Percentiles rank a stretch among this genome's conserved stretches.
Evolutionary conservation across 2,329 filamentous ascomycete genomes (phyloP).

Genomic region (Taxawa tesnikishii): DNA sequence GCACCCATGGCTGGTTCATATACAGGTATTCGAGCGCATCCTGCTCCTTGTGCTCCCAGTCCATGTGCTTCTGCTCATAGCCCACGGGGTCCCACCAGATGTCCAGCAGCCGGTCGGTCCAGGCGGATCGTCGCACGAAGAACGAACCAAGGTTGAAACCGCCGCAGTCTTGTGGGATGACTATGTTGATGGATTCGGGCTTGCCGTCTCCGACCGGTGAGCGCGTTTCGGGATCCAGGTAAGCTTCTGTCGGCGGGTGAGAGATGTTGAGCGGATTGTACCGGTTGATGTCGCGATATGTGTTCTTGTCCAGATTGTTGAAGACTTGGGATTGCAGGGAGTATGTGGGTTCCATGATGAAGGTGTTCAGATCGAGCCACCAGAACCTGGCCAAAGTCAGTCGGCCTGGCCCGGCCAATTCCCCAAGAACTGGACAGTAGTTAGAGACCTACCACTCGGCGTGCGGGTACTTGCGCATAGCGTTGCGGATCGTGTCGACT

Average conservation of each 20-base stretch:
- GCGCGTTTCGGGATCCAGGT: constrained; percentile 62
- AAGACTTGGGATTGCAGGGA: constrained; percentile 88
- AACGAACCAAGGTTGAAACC: constrained; percentile 97
- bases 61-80: constrained; percentile 98
- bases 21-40: constrained; percentile 91
- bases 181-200: constrained; percentile 66
- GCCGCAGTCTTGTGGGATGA: constrained; percentile 85
- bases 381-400: constrained; percentile 63
- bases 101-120: constrained; percentile 85
- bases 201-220: constrained; percentile 69
- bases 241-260: constrained; percentile 57
- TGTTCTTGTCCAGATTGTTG: constrained; percentile 57
- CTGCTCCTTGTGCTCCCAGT: constrained; percentile 98
- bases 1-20: constrained; percentile 80
- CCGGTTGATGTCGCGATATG: constrained; percentile 90
- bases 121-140: constrained; percentile 72
- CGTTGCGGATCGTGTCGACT: constrained; percentile 81
- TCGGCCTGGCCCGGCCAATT: neutral
- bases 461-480: constrained; percentile 84
- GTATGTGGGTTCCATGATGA: constrained; percentile 90
- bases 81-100: constrained; percentile 97
- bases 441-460: constrained; percentile 70
- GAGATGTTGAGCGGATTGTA: constrained; percentile 93
- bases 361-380: constrained; percentile 97
- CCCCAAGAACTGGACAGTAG: constrained; percentile 17